Evolutionary conservation across 75 land plant species (phyloP), one percentile per base, ranked within the genome.

Genomic region (Sequoiadendron giganteum): DNA sequence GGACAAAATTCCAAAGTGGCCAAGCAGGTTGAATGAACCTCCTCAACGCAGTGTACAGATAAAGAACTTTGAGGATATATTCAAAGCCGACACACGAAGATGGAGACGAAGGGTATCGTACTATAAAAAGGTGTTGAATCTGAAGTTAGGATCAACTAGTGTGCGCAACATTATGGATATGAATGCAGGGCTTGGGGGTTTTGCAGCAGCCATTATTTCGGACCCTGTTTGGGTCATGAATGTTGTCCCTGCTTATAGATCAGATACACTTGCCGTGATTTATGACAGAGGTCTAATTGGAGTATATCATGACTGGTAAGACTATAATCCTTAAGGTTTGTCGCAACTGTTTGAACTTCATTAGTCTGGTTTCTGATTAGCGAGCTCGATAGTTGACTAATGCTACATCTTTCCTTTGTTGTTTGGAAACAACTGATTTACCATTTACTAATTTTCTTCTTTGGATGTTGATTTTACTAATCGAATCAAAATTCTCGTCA

Each of bases 221-320:
- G 96, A 95, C 76, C 96, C 96, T 90, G 95, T 97, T 28, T 97
- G 99, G 99, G 98, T 97, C 34, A 97, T 97, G 99, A 97, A 97
- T 87, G 96, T 97, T 84, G 94, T 96, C 81, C 99, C 99, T 88
- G 84, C 92, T 55, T 89, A 65, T 72, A 91, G 90, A 58, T 88
- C 92, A 47, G 90, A 91, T 47, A 97, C 99, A 28, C 91, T 97
- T 25, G 90, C 87, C 43, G 93, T 93, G 2, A 95, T 97, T 49
- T 96, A 91, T 90, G 99, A 96, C 87, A 90, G 99, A 88, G 99
- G 99, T 21, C 91, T 97, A 28, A 93, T 97, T 87, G 99, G 99
- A 84, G 93, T 97, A 55, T 91, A 93, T 85, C 99, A 97, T 91
- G 99, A 97, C 90, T 97, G 99, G 99, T 95, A 87, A 90, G 96